These are phyloP conservation scores for Pichia deserticola DNA, from an alignment of 805 yeast genomes.

Conservation along the genomic window DNA sequence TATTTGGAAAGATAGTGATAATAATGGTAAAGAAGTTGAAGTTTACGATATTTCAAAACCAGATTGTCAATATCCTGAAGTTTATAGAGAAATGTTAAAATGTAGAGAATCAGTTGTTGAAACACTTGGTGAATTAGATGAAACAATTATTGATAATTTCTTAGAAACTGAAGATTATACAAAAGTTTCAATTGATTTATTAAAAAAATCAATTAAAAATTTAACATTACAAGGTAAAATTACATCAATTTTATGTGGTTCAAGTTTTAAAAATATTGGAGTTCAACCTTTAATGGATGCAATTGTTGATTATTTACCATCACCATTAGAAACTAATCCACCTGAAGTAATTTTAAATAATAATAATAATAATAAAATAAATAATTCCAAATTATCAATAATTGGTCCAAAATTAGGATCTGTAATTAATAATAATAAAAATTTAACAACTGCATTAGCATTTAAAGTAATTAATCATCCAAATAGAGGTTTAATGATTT, in stretches of 20 bases:
- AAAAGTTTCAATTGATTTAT: constrained; percentile 45
- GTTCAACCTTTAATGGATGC: constrained; percentile 93
- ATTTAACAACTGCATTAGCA: constrained; percentile 71
- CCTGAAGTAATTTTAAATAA: constrained; percentile 41
- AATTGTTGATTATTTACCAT: constrained; percentile 67
- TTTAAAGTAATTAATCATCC: constrained; percentile 89
- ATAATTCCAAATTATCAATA: constrained; percentile 23
- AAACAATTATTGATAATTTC: constrained; percentile 65
- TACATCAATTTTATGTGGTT: constrained; percentile 85
- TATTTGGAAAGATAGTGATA: constrained; percentile 35
- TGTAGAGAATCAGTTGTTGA: constrained; percentile 77
- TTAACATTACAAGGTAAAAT: constrained; percentile 53
- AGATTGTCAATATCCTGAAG: constrained; percentile 20
- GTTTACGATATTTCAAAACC: constrained; percentile 36
- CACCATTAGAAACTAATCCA: constrained; percentile 56
- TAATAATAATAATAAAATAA: not conserved
- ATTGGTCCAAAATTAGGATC: constrained; percentile 40
- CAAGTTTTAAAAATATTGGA: constrained; percentile 87
- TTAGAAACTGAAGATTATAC: constrained; percentile 69
- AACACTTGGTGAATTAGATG: constrained; percentile 77
- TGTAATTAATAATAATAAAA: constrained; percentile 48
- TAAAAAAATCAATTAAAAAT: constrained; percentile 55
- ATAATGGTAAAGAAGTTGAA: constrained; percentile 44
- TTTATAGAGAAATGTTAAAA: constrained; percentile 41
- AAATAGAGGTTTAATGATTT: constrained; percentile 74